Evolutionary conservation across 495 filamentous ascomycete genomes (phyloP), one percentile per base, ranked within the genome.

Genomic region (Talaromyces nanjingensis): DNA sequence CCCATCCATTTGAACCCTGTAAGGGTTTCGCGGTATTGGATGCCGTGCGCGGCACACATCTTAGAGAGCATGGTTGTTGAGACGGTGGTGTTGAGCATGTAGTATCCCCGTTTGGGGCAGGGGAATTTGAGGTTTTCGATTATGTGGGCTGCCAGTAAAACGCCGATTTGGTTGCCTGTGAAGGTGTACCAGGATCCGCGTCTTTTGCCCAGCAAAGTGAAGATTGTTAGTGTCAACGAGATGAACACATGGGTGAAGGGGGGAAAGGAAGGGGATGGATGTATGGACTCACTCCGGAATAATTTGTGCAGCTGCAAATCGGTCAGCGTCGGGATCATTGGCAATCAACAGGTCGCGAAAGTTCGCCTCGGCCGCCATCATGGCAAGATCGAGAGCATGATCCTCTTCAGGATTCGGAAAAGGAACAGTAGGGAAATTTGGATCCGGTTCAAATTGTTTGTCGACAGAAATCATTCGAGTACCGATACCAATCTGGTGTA

Each of bases 1-100:
- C 77, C 82, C 74, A 91, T 81, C 88, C 88, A 91, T 71, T 91
- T 91, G 75, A 91, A 91, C 3, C 88, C 88, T 0, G 88, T 91
- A 16, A 91, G 76, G 4, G 88, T 88, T 67, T 90, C 87, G 49
- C 79, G 73, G 66, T 83, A 87, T 37, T 77, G 70, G 60, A 89
- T 83, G 5, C 83, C 83, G 67, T 82, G 81, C 24, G 77, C 71
- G 47, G 70, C 64, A 6, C 87, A 86, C 74, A 90, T 85, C 24
- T 79, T 76, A 11, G 76, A 70, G 4, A 91, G 79, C 88, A 90
- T 89, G 16, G 81, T 78, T 2, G 84, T 85, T 0, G 86, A 89
- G 0, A 91, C 88, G 1, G 88, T 83, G 3, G 85, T 86, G 20
- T 83, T 84, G 9, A 90, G 70, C 67, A 90, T 84, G 1, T 78